phyloP scores from a whole-genome alignment of 2,329 filamentous ascomycete species.

The Epichloe gansuensis region DNA sequence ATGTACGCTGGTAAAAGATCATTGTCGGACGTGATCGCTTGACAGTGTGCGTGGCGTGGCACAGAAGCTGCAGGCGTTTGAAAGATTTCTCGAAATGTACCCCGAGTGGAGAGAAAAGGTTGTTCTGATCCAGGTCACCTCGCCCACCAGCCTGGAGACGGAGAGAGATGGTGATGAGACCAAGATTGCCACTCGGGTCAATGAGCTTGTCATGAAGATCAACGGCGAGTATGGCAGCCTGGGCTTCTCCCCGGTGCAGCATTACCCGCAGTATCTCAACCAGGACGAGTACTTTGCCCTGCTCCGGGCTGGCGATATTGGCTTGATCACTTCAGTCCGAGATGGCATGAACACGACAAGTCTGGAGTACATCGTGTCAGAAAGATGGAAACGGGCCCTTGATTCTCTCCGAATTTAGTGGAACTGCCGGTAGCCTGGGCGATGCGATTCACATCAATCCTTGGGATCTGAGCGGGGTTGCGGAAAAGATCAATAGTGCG shows the following conservation, averaged over 20 bases:
- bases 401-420: slow-evolving; percentile 93
- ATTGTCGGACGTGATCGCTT: slow-evolving; percentile 92
- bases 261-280: slow-evolving; percentile 86
- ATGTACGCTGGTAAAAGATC: slow-evolving; percentile 85
- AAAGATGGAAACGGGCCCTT: slow-evolving; percentile 75
- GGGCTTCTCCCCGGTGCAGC: slow-evolving; percentile 81
- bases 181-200: slow-evolving; percentile 79
- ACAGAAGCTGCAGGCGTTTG: slow-evolving; percentile 93
- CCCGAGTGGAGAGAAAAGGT: slow-evolving; percentile 89
- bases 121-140: slow-evolving; percentile 90
- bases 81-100: slow-evolving; percentile 79
- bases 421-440: slow-evolving; percentile 73
- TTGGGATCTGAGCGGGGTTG: slow-evolving; percentile 80
- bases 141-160: slow-evolving; percentile 68
- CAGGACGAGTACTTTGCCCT: slow-evolving; percentile 90
- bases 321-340: slow-evolving; percentile 86
- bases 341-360: slow-evolving; percentile 98
- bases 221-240: slow-evolving; percentile 84
- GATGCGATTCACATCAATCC: slow-evolving; percentile 94
- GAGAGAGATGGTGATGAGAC: slow-evolving; percentile 65
- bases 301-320: slow-evolving; percentile 80
- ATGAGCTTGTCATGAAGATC: slow-evolving; percentile 81
- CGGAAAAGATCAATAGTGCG: slow-evolving; percentile 69
- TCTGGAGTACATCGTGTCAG: slow-evolving; percentile 88
- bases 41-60: slow-evolving; percentile 81